Conservation (phyloP, 805 yeast species). For the Wickerhamomyces silvicola region DNA sequence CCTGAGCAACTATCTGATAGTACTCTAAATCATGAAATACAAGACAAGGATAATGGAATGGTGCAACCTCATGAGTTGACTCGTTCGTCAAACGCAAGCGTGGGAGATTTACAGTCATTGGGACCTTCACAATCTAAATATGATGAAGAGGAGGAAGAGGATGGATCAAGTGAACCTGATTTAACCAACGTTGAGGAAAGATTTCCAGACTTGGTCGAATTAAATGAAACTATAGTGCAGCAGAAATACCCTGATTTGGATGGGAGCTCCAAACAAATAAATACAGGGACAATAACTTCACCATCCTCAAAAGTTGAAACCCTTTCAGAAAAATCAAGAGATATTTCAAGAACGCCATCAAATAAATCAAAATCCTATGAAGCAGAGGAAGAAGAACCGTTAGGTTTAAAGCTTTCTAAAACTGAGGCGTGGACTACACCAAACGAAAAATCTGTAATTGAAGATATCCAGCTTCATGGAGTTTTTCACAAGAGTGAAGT, state of each 20-base stretch:
- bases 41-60: no score
- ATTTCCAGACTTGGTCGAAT: constrained; percentile 42
- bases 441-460: neutral
- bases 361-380: constrained; percentile 1
- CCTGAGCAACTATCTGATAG: constrained; percentile 1
- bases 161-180: constrained; percentile 23
- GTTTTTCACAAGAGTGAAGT: constrained; percentile 12
- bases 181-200: constrained; percentile 43
- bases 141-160: constrained; percentile 1
- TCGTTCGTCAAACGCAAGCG: constrained; percentile 20
- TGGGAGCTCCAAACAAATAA: neutral
- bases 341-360: constrained; percentile 3
- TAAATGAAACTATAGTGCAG: constrained; percentile 9
- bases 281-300: neutral
- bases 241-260: constrained; percentile 10
- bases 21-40: constrained; percentile 3
- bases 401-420: constrained; percentile 11
- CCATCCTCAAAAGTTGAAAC: constrained; percentile 1
- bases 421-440: constrained; percentile 20
- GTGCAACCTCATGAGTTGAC: constrained; percentile 16
- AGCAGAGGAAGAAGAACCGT: neutral
- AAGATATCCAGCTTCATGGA: constrained; percentile 12
- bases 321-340: constrained; percentile 1
- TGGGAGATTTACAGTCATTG: constrained; percentile 13
- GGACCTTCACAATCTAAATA: neutral